These are phyloP conservation scores for Debaryomyces prosopidis DNA, from an alignment of 805 yeast species.

Conservation along the genomic window DNA sequence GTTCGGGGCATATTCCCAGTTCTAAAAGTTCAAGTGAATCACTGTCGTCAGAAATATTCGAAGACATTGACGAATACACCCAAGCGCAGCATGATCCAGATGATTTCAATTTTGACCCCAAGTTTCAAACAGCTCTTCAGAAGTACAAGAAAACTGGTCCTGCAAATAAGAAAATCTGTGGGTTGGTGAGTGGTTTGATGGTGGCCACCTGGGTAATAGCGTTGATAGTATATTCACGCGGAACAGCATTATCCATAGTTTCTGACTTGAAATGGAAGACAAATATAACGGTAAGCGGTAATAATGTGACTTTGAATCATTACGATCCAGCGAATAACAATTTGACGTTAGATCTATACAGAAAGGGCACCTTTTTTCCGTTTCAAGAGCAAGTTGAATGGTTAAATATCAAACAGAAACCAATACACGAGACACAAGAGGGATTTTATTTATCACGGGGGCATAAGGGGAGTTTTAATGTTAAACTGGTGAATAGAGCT, in stretches of 20 bases:
- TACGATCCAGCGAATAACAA: slow-evolving; percentile 28
- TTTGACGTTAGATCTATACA: slow-evolving; percentile 24
- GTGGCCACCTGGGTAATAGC: slow-evolving; percentile 26
- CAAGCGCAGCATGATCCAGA: slow-evolving; percentile 10
- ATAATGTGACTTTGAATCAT: slow-evolving; percentile 31
- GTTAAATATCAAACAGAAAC: slow-evolving; percentile 33
- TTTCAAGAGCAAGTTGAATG: slow-evolving; percentile 20
- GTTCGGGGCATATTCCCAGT: background rate
- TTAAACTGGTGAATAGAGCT: slow-evolving; percentile 26
- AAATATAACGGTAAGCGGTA: slow-evolving; percentile 20
- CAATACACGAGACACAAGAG: slow-evolving; percentile 15
- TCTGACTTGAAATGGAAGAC: slow-evolving; percentile 23
- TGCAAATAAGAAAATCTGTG: slow-evolving; percentile 1
- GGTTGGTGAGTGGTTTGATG: slow-evolving; percentile 2
- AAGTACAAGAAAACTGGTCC: slow-evolving; percentile 14
- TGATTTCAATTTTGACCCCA: slow-evolving; percentile 21
- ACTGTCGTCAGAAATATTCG: slow-evolving; percentile 27
- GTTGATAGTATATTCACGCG: slow-evolving; percentile 26
- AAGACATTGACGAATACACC: slow-evolving; percentile 24
- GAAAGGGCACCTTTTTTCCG: slow-evolving; percentile 24
- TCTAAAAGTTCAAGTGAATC: slow-evolving; percentile 14
- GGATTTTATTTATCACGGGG: slow-evolving; percentile 31
- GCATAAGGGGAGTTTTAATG: slow-evolving; percentile 11
- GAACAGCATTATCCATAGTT: slow-evolving; percentile 15
- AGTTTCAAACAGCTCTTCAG: slow-evolving; percentile 21